Evolutionary conservation across 345 rosid species (phyloP).

Genomic region (Pugionium dolabratum): DNA sequence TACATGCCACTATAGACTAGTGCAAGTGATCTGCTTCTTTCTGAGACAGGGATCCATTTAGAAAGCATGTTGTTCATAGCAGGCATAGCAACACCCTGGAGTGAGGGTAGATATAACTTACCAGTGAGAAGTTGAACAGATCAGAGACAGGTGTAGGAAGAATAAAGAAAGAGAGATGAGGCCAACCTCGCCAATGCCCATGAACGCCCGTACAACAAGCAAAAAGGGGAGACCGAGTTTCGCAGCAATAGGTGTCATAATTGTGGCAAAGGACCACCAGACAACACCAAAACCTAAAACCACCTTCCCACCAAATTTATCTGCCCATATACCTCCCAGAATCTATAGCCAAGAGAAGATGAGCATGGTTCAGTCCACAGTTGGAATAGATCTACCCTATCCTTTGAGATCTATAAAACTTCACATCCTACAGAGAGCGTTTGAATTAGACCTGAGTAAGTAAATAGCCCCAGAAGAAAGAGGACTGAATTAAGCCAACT

Average conservation of each 20-base stretch:
- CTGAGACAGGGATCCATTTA: constrained; percentile 97
- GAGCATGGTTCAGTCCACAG: constrained; percentile 13
- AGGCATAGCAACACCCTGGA: constrained; percentile 99
- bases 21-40: constrained; percentile 97
- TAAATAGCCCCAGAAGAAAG: constrained; percentile 98
- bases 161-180: constrained; percentile 13
- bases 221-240: constrained; percentile 84
- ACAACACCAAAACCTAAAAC: constrained; percentile 94
- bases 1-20: constrained; percentile 97
- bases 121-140: constrained; percentile 29
- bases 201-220: constrained; percentile 85
- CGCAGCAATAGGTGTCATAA: constrained; percentile 97
- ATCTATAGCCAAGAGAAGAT: constrained; percentile 52
- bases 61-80: constrained; percentile 98
- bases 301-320: constrained; percentile 86
- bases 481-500: constrained; percentile 95
- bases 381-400: not conserved
- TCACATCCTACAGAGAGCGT: constrained; percentile 10
- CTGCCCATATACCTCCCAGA: constrained; percentile 98
- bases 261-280: constrained; percentile 94
- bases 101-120: constrained; percentile 37
- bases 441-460: constrained; percentile 77
- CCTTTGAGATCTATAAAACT: not conserved
- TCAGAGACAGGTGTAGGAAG: constrained; percentile 9
- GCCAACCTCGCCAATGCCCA: constrained; percentile 97